A percentile compares a stretch with the other conserved stretches of the same genome.
These are phyloP conservation scores for Forsythia suspensa DNA, from an alignment of 257 asterid genomes.

Conservation along the genomic window DNA sequence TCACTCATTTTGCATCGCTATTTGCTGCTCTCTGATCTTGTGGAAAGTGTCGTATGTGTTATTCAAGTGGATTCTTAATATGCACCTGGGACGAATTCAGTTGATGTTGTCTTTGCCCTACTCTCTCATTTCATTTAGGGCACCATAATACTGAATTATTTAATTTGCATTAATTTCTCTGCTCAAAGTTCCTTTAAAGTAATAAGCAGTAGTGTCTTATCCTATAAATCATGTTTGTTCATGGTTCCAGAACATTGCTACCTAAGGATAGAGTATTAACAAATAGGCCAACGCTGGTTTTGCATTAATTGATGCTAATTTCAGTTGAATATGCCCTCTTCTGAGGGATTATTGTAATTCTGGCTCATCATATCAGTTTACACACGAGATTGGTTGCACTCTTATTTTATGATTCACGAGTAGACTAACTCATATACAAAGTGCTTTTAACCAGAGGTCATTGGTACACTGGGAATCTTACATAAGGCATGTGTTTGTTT, in stretches of 20 bases:
- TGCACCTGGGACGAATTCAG: not conserved
- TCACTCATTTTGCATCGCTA: constrained; percentile 7
- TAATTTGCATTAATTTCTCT: not conserved
- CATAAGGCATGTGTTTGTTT: not conserved
- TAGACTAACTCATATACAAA: not conserved
- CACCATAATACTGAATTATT: not conserved
- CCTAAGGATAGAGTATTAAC: no score
- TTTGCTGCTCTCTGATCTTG: not conserved
- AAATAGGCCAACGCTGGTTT: not conserved
- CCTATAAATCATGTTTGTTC: no score
- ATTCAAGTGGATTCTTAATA: not conserved
- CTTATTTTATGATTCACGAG: not conserved
- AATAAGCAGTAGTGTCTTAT: not conserved
- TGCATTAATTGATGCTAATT: not conserved
- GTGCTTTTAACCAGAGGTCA: not conserved
- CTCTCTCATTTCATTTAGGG: not conserved
- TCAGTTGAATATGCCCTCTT: not conserved
- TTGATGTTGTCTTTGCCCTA: not conserved
- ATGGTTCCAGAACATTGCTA: no score
- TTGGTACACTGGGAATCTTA: not conserved
- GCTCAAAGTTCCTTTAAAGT: not conserved
- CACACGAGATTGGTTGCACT: not conserved
- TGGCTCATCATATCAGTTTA: not conserved
- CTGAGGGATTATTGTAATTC: not conserved
- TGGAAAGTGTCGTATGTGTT: not conserved